Conservation (phyloP, 495 filamentous ascomycete species). For the Lepidopterella palustris region DNA sequence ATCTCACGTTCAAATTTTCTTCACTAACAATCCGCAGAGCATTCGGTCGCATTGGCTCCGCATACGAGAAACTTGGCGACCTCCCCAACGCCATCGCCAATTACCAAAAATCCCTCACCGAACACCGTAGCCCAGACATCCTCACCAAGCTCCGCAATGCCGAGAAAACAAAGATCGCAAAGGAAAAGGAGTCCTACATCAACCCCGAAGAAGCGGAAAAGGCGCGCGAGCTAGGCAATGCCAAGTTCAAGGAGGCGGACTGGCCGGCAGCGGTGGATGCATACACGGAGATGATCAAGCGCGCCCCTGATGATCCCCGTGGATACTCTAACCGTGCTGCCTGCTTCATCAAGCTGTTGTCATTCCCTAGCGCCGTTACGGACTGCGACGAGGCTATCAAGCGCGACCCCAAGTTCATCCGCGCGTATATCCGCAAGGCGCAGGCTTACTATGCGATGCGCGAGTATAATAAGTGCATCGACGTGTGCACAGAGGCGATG, state of each 20-base stretch:
- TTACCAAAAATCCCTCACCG: slow-evolving; percentile 88
- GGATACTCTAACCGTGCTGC: slow-evolving; percentile 97
- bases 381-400: slow-evolving; percentile 90
- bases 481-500: slow-evolving; percentile 74
- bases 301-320: slow-evolving; percentile 82
- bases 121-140: slow-evolving; percentile 93
- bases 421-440: slow-evolving; percentile 91
- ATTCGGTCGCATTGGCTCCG: slow-evolving; percentile 81
- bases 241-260: slow-evolving; percentile 93
- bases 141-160: slow-evolving; percentile 88
- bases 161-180: slow-evolving; percentile 78
- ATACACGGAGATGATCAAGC: slow-evolving; percentile 96
- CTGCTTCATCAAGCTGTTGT: slow-evolving; percentile 91
- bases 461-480: slow-evolving; percentile 89
- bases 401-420: slow-evolving; percentile 87
- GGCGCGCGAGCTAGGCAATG: slow-evolving; percentile 87
- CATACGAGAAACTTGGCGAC: slow-evolving; percentile 85
- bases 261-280: slow-evolving; percentile 95
- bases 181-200: slow-evolving; percentile 74
- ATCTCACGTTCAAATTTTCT: neutral
- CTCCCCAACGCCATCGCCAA: slow-evolving; percentile 74
- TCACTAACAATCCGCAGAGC: slow-evolving; percentile 42
- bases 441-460: slow-evolving; percentile 93
- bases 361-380: slow-evolving; percentile 85
- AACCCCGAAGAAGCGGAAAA: slow-evolving; percentile 90